Evolutionary conservation across 768 basidiomycete species (phyloP), one percentile per base, ranked within the genome.

Genomic region (Trametes elegans): DNA sequence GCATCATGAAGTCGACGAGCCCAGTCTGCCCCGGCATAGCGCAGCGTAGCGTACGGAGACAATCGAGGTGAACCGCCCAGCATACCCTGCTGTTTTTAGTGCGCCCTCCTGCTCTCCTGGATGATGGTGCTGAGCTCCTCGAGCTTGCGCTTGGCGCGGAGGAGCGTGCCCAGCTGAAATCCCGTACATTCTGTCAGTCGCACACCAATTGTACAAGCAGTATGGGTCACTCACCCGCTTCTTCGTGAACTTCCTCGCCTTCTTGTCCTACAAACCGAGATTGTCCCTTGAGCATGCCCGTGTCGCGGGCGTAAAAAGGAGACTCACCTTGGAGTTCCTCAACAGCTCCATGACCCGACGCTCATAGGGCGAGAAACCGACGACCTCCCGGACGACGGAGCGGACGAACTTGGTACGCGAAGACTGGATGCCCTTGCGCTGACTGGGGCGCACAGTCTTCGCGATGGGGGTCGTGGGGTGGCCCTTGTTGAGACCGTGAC

Each of bases 161-260:
- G 79, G 64, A 98, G 83, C n/a, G 97, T 98, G 32, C 97, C 97
- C 68, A 99, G 87, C 93, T 94, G 66, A 54, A 24, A 16, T 42
- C 14, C 32, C 32, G 14, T 40, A 53, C 50, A 32, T 45, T 46
- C 32, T 60, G 18, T 36, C 26, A 3, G 42, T 38, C 43, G 43
- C 24, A 41, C 26, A 28, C 18, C n/a, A 6, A 41, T 46, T 21
- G 16, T 7, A 10, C 28, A n/a, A 46, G 43, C 13, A 28, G 5
- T 19, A 48, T 8, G 21, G 31, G 19, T 53, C n/a, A 84, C 87
- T 65, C 68, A 97, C 96, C 81, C 94, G 87, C 81, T 96, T 98
- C 87, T 99, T 99, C 66, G 94, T 95, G 81, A 98, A 79, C 80
- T 98, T 98, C 74, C 93, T 83, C 57, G 96, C 96, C 78, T 96